A percentile compares a stretch with the other conserved stretches of the same genome.
These are phyloP conservation scores for Kodamaea restingae DNA, from an alignment of 805 yeast species.

Conservation along the genomic window DNA sequence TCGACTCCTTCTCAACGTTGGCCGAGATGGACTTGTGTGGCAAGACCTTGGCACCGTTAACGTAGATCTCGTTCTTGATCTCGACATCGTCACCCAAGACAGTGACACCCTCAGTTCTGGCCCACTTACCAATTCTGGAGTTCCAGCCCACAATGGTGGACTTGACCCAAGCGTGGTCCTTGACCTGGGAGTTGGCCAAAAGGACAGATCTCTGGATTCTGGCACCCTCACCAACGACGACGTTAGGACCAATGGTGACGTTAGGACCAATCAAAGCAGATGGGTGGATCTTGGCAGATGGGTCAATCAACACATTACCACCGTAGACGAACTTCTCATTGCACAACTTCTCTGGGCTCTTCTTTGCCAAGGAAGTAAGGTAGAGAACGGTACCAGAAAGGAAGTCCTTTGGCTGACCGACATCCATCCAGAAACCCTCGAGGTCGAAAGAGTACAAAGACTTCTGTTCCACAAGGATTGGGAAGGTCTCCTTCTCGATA, in stretches of 20 bases:
- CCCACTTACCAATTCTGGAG: slow-evolving; percentile 97
- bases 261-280: slow-evolving; percentile 97
- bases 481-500: slow-evolving; percentile 99
- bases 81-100: slow-evolving; percentile 99
- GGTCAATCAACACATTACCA: slow-evolving; percentile 91
- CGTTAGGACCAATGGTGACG: slow-evolving; percentile 96
- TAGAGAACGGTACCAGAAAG: slow-evolving; percentile 91
- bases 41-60: slow-evolving; percentile 97
- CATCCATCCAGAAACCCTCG: slow-evolving; percentile 99
- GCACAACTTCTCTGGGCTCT: slow-evolving; percentile 65
- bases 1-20: slow-evolving; percentile 95
- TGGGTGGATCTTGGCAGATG: slow-evolving; percentile 89
- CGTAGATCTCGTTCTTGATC: slow-evolving; percentile 96
- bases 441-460: slow-evolving; percentile 91
- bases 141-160: slow-evolving; percentile 99
- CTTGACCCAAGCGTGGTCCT: slow-evolving; percentile 97
- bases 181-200: slow-evolving; percentile 83
- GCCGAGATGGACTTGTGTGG: slow-evolving; percentile 97
- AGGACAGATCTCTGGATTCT: slow-evolving; percentile 95
- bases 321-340: slow-evolving; percentile 73
- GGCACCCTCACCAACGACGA: slow-evolving; percentile 95
- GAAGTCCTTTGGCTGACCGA: slow-evolving; percentile 99
- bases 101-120: slow-evolving; percentile 95
- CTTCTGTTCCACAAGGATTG: slow-evolving; percentile 83
- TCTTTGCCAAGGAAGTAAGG: slow-evolving; percentile 81